Evolutionary conservation across 1,284 basidiomycete genomes (phyloP).

Genomic region (Nidula niveotomentosa): DNA sequence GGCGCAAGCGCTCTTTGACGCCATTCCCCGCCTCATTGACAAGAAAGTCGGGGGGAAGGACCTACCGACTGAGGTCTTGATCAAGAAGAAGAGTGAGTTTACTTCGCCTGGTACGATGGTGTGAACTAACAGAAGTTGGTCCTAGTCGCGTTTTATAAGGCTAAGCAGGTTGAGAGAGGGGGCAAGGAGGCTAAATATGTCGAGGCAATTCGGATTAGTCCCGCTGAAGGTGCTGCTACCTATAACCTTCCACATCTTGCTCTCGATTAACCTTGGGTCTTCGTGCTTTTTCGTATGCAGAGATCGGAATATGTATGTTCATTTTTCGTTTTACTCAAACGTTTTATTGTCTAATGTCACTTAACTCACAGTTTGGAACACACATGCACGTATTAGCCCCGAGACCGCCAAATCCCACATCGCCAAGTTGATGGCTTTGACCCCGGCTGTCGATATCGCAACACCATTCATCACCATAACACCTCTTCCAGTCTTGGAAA

Average conservation of each 20-base stretch:
- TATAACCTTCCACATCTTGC: constrained; percentile 15
- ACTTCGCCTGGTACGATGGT: neutral
- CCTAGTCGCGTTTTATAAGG: constrained; percentile 70
- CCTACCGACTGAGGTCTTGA: constrained; percentile 72
- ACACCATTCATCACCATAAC: constrained; percentile 23
- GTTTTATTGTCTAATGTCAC: constrained; percentile 2
- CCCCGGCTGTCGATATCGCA: constrained; percentile 41
- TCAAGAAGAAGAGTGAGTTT: constrained; percentile 64
- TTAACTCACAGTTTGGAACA: constrained; percentile 66
- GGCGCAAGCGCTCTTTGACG: constrained; percentile 61
- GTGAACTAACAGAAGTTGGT: neutral
- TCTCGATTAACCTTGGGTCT: no score
- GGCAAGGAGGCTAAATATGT: constrained; percentile 50
- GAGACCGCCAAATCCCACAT: constrained; percentile 58
- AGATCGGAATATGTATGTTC: no score
- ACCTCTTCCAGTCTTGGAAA: constrained; percentile 1
- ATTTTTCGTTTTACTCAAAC: neutral
- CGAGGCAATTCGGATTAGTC: constrained; percentile 59
- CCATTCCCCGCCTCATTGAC: constrained; percentile 57
- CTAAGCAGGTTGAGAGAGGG: constrained; percentile 57
- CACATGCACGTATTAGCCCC: constrained; percentile 53
- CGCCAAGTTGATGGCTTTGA: constrained; percentile 42
- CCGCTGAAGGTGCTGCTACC: constrained; percentile 65
- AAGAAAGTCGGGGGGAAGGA: constrained; percentile 67
- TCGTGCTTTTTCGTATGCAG: no score